Evolutionary conservation across 2,329 filamentous ascomycete species (phyloP), one percentile per base, ranked within the genome.

Genomic region (Sporothrix sp.): DNA sequence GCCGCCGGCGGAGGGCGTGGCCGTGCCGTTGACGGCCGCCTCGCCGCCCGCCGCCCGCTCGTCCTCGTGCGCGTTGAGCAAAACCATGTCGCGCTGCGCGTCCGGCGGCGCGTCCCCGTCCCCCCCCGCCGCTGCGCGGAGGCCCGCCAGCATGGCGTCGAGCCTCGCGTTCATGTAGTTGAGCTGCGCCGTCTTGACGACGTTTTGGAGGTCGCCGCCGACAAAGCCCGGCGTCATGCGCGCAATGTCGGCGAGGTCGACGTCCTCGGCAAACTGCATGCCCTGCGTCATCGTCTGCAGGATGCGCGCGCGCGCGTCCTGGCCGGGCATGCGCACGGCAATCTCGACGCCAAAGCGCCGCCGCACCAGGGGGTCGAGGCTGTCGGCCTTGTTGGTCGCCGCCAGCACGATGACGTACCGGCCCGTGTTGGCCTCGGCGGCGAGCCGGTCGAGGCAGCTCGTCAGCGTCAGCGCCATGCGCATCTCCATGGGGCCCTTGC

Each of bases 201-300:
- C 68, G 53, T 72, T 84, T 55, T 85, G 81, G 4, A 98, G 70
- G 70, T 98, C 93, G 6, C 87, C 87, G 10, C 90, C 91, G 0
- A 98, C 91, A 58, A 93, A 98, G 1, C 93, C 93, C 6, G 93
- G 87, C 0, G 91, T 97, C 58, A 83, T 74, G 60, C 87, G 90
- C 6, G 91, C 89, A 3, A 98, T 71, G 14, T 76, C 70, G 23
- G 70, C 69, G 58, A 91, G 85, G 62, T 95, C 79, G 18, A 97
- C 78, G 54, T 89, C 81, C 3, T 77, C 73, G 1, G 79, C 73
- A 7, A 95, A 65, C 0, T 70, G 70, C 57, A 82, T 75, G 50
- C 82, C 78, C 49, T 80, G 72, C 0, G 86, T 87, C 40, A 94
- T 71, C 2, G 85, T 82, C 35, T 76, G 73, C 40, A 97, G 68